phyloP scores from a whole-genome alignment of 202 grass and related monocot species.

The Schoenoplectus triqueter region DNA sequence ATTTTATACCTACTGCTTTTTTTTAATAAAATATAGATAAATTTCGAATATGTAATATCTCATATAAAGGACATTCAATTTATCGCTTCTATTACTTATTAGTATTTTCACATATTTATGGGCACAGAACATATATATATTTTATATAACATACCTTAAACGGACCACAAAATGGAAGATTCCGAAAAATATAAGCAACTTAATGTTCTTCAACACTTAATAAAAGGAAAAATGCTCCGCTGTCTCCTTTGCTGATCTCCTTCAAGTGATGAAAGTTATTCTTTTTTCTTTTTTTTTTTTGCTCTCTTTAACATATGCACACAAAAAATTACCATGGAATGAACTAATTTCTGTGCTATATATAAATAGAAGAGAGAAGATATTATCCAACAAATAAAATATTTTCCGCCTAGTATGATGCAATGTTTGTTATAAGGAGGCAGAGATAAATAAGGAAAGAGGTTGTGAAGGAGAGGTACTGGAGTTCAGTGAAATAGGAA shows the following conservation, averaged over 20 bases:
- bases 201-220: neutral
- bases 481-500: neutral
- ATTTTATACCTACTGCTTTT: too few relatives aligned
- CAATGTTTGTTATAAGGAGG: neutral
- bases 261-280: neutral
- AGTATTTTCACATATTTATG: too few relatives aligned
- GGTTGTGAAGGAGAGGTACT: conserved; percentile 8
- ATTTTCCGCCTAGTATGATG: neutral
- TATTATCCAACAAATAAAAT: neutral
- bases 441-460: conserved; percentile 2
- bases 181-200: neutral
- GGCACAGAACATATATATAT: too few relatives aligned
- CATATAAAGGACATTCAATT: too few relatives aligned
- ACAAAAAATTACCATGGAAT: neutral
- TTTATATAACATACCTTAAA: conserved; percentile 18
- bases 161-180: neutral
- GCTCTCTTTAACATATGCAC: neutral
- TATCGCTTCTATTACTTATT: too few relatives aligned
- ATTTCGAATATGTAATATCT: too few relatives aligned
- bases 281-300: neutral
- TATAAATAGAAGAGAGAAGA: neutral
- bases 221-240: neutral
- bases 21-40: too few relatives aligned
- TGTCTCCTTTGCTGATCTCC: neutral
- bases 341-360: neutral